Evolutionary conservation across 2,329 filamentous ascomycete species (phyloP).

Genomic region (Exophiala mesophila): DNA sequence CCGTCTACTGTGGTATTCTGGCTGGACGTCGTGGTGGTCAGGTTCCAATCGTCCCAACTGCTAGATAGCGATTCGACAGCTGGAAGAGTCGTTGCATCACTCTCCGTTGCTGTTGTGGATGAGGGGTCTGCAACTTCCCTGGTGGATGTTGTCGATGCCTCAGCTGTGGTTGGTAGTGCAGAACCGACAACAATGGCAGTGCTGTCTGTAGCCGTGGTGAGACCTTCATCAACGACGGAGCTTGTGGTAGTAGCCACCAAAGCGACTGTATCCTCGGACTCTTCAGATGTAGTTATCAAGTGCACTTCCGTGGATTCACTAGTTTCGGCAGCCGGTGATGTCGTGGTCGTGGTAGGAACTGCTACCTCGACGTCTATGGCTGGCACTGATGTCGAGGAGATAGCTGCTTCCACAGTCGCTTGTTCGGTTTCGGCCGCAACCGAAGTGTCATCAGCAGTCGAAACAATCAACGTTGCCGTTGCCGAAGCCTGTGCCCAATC

Average conservation of each 20-base stretch:
- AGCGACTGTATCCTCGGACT: too few species aligned
- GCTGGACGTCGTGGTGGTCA: background rate
- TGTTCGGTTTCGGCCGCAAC: background rate
- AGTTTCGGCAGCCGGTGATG: background rate
- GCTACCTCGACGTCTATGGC: background rate
- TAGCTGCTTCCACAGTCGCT: background rate
- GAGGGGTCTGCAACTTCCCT: background rate
- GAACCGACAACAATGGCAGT: too few species aligned
- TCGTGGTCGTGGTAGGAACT: slow-evolving; percentile 4
- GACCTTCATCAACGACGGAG: background rate
- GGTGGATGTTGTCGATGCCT: too few species aligned
- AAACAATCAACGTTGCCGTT: background rate
- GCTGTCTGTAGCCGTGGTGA: slow-evolving; percentile 1
- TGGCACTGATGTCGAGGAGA: background rate
- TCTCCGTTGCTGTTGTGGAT: background rate
- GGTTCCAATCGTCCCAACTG: too few species aligned
- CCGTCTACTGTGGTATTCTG: too few species aligned
- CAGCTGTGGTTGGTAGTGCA: too few species aligned
- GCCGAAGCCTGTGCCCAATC: slow-evolving; percentile 2
- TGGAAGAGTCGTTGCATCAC: background rate
- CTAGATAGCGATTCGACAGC: too few species aligned
- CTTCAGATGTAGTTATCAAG: too few species aligned
- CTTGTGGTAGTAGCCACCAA: background rate
- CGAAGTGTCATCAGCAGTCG: background rate
- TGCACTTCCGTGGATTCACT: too few species aligned